Conservation (phyloP, 352 stramenopile genomes). For the Phytophthora macrochlamydospora region DNA sequence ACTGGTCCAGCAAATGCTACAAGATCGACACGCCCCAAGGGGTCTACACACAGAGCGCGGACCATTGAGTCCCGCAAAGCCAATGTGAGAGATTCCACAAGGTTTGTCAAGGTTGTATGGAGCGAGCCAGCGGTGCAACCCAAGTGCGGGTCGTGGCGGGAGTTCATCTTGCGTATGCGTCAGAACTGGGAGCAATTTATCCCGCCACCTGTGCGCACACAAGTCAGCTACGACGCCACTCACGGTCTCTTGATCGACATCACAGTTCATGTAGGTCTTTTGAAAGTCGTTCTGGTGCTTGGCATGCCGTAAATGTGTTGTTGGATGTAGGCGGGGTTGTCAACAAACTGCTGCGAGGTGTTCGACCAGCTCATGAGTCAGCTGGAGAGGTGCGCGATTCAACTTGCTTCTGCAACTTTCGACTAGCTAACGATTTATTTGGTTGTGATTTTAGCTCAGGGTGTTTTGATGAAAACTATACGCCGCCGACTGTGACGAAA, state of each 20-base stretch:
- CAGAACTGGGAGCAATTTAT: conserved; percentile 47
- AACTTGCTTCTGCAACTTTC: conserved; percentile 1
- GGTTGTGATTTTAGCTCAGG: conserved; percentile 27
- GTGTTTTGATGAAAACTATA: conserved; percentile 63
- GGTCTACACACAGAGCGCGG: conserved; percentile 9
- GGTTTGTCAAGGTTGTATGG: conserved; percentile 92
- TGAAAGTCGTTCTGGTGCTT: background rate
- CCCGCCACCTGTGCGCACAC: conserved; percentile 48
- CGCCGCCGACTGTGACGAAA: conserved; percentile 49
- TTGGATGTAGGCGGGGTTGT: conserved; percentile 37
- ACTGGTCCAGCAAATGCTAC: background rate
- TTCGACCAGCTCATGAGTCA: conserved; percentile 48
- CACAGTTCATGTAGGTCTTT: conserved; percentile 50
- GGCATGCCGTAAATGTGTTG: background rate
- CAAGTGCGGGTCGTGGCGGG: conserved; percentile 36
- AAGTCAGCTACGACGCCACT: conserved; percentile 65
- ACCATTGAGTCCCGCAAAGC: conserved; percentile 81
- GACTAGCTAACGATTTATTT: background rate
- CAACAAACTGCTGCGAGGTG: conserved; percentile 34
- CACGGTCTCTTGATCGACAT: conserved; percentile 60
- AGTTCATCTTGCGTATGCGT: conserved; percentile 24
- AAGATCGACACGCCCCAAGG: conserved; percentile 7
- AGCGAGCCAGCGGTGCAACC: conserved; percentile 52
- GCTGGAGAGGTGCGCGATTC: conserved; percentile 40
- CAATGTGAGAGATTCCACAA: conserved; percentile 45